Base-by-base conservation (phyloP, 805 yeast genomes). In the Monosporozyma yasuniensis region DNA sequence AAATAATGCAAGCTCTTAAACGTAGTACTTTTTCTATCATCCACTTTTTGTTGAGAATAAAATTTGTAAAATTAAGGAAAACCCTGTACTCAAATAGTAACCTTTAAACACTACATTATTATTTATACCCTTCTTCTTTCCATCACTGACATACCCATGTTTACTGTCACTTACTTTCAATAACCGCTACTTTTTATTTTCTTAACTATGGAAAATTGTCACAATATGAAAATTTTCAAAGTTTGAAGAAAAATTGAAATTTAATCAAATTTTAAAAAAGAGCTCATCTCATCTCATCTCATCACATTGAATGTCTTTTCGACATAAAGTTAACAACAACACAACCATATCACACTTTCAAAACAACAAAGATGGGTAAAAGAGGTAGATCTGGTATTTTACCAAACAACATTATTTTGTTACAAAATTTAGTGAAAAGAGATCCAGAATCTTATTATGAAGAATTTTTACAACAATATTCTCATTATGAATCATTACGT, bases 401-500 rank as follows among this genome's bases (percentile, higher is more conserved):
- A 64, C 98, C 98, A 10, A 86, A 89, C 18, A 93, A 93, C 68
- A 85, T 93, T 63, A 90, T 95, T 37, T 72, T 91, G 54, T 71
- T 93, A 52, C 99, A 93, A 70, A 93, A 93, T 66, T 75, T 93
- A 55, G 95, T 93, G 9, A 84, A 90, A 58, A 77, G 97, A 60
- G 99, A 93, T 66, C 97, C 99, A 2, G 85, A 79, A 58, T 90
- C 98, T 0, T 93, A 93, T 65, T 80, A 81, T 52, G 99, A 93
- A 68, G 99, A 93, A 67, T 93, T 93, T 67, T 67, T 84, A 38
- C 93, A 89, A 60, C 99, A 93, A 65, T 88, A 84, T 64, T 79
- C 93, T 47, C 98, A 93, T 66, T 93, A 93, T 68, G 89, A 84
- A 64, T 86, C 98, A 2, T 71, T 89, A 51, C 74, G 96, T 66